Conservation (phyloP, 2,329 filamentous ascomycete genomes). For the Colletotrichum graminicola region DNA sequence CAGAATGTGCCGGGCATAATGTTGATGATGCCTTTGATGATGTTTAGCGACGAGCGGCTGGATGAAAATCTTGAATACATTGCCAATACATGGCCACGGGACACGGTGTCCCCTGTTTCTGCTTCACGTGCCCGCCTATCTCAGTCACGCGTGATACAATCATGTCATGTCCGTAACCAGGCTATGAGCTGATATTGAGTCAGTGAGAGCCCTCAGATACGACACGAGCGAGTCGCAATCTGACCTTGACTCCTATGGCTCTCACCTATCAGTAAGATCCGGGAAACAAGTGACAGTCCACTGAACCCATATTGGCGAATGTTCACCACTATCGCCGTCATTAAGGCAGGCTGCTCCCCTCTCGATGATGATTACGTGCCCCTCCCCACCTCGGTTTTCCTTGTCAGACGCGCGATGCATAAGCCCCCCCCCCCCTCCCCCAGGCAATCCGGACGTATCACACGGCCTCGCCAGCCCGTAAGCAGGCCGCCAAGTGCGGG, state of each 20-base stretch:
- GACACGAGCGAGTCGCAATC: neutral
- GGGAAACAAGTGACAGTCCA: neutral
- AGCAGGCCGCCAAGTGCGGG: neutral
- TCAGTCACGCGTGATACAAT: neutral
- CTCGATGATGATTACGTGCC: conserved; percentile 4
- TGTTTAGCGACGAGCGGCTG: neutral
- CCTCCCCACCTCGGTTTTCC: neutral
- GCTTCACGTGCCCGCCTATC: neutral
- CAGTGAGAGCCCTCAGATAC: neutral
- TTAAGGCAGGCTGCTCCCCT: neutral
- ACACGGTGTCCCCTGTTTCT: neutral
- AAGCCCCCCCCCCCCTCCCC: neutral
- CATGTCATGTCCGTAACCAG: neutral
- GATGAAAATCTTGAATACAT: neutral
- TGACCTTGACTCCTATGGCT: too few species aligned
- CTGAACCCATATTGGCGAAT: neutral
- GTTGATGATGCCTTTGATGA: neutral
- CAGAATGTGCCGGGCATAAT: conserved; percentile 53
- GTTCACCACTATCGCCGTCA: neutral
- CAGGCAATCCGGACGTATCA: neutral
- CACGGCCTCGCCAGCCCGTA: neutral
- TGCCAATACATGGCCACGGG: neutral
- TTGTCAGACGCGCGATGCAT: conserved; percentile 10
- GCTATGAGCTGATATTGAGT: neutral
- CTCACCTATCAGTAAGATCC: neutral